These are phyloP conservation scores for Mucor saturninus DNA, from an alignment of 371 early-diverging fungal genomes.

Conservation along the genomic window DNA sequence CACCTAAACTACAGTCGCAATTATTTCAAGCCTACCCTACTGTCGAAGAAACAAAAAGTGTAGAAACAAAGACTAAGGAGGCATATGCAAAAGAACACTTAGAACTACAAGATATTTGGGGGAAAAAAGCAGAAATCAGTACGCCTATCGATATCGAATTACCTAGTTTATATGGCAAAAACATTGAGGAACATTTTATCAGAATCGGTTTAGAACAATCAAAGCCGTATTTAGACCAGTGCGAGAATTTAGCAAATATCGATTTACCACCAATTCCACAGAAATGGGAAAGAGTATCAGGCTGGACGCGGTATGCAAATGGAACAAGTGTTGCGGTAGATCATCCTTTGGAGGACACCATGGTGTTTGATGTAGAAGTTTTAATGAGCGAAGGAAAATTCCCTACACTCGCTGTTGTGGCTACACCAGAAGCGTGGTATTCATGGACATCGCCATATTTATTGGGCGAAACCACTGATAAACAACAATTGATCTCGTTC, in stretches of 20 bases:
- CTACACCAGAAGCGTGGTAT: slow-evolving; percentile 83
- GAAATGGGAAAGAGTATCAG: slow-evolving; percentile 65
- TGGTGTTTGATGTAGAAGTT: slow-evolving; percentile 94
- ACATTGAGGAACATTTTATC: slow-evolving; percentile 85
- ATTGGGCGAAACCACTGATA: slow-evolving; percentile 43
- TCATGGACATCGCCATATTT: slow-evolving; percentile 87
- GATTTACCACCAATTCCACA: slow-evolving; percentile 60
- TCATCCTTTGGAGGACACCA: slow-evolving; percentile 63
- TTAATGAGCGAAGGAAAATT: slow-evolving; percentile 68
- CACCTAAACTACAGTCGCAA: slow-evolving; percentile 49
- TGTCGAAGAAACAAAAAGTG: slow-evolving; percentile 16
- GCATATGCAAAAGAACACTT: slow-evolving; percentile 64
- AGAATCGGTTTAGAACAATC: slow-evolving; percentile 72
- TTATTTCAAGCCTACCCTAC: slow-evolving; percentile 35
- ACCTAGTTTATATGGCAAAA: slow-evolving; percentile 61
- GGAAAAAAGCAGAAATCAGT: slow-evolving; percentile 60
- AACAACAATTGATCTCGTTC: slow-evolving; percentile 73
- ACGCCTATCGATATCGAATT: slow-evolving; percentile 47
- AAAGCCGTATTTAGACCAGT: slow-evolving; percentile 56
- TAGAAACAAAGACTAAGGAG: slow-evolving; percentile 23
- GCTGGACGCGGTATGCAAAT: slow-evolving; percentile 87
- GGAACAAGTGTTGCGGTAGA: slow-evolving; percentile 48
- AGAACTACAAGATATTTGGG: slow-evolving; percentile 64
- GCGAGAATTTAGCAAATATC: slow-evolving; percentile 53
- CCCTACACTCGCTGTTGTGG: slow-evolving; percentile 87